phyloP scores from a whole-genome alignment of 129 eudicot genomes.

The Pseudognaphalium luteoalbum region DNA sequence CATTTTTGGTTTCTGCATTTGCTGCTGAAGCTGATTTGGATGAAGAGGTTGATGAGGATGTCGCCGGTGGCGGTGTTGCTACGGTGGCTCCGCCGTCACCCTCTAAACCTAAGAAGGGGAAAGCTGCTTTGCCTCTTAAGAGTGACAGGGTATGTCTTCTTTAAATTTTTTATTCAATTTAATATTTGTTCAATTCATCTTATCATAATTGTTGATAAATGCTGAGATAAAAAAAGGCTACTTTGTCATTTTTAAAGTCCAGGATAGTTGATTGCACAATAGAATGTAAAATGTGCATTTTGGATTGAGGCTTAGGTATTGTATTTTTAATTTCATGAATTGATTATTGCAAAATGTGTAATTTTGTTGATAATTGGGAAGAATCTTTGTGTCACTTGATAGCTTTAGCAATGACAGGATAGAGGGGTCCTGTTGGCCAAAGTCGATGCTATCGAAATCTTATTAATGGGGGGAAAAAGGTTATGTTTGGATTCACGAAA shows the following conservation, averaged over 20 bases:
- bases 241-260: slow-evolving; percentile 1
- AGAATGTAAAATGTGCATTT: slow-evolving; percentile 5
- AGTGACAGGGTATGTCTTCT: slow-evolving; percentile 76
- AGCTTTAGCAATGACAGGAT: not conserved
- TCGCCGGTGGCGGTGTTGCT: slow-evolving; percentile 38
- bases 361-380: not conserved
- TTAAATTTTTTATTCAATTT: not conserved
- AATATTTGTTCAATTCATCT: not conserved
- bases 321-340: slow-evolving; percentile 1
- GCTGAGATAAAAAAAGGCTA: not conserved
- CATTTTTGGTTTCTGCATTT: slow-evolving; percentile 43
- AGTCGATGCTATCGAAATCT: not conserved
- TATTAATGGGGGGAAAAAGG: not conserved
- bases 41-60: slow-evolving; percentile 46
- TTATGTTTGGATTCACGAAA: not conserved
- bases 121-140: slow-evolving; percentile 85
- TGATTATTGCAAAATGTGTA: not conserved
- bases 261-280: slow-evolving; percentile 1
- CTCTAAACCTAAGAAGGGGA: slow-evolving; percentile 77
- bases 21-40: slow-evolving; percentile 63
- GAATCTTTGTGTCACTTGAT: not conserved
- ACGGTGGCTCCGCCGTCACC: slow-evolving; percentile 38
- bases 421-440: not conserved
- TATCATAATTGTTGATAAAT: slow-evolving; percentile 1
- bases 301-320: not conserved